Conservation (phyloP, 768 basidiomycete species). For the Coprinopsis marcescibilis region DNA sequence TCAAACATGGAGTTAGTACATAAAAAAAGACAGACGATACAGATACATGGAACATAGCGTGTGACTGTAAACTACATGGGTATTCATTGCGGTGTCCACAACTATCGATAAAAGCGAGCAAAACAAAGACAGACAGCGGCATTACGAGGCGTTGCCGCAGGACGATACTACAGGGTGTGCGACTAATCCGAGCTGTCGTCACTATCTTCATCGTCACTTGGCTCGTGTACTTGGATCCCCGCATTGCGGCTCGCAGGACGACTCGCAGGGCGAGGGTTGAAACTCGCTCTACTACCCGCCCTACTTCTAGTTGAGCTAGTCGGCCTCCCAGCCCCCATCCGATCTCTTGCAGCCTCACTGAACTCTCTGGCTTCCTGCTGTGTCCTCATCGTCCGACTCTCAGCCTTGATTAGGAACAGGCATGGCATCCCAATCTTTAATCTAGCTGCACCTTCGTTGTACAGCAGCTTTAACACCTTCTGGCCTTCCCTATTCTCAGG, state of each 20-base stretch:
- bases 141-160: too few relatives aligned
- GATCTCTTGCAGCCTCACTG: conserved; percentile 27
- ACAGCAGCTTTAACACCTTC: conserved; percentile 20
- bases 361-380: conserved; percentile 46
- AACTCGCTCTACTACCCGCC: conserved; percentile 14
- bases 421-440: conserved; percentile 43
- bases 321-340: conserved; percentile 13
- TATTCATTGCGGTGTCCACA: too few relatives aligned
- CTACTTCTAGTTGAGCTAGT: conserved; percentile 16
- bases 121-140: conserved; percentile 18
- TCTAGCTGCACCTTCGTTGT: conserved; percentile 36
- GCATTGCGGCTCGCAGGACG: background rate
- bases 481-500: conserved; percentile 6
- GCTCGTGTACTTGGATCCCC: conserved; percentile 3
- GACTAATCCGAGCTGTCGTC: background rate
- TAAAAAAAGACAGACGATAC: too few relatives aligned
- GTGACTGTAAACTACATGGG: too few relatives aligned
- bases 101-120: conserved; percentile 7
- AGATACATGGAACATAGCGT: too few relatives aligned
- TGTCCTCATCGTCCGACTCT: conserved; percentile 40
- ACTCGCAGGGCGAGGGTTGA: background rate
- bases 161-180: background rate
- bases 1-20: too few relatives aligned
- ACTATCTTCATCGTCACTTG: conserved; percentile 7
- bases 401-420: conserved; percentile 54